Percentiles rank a stretch among this genome's conserved stretches.
Evolutionary conservation across 108 stramenopile species (phyloP).

Genomic region (Fragilariopsis cylindrus): DNA sequence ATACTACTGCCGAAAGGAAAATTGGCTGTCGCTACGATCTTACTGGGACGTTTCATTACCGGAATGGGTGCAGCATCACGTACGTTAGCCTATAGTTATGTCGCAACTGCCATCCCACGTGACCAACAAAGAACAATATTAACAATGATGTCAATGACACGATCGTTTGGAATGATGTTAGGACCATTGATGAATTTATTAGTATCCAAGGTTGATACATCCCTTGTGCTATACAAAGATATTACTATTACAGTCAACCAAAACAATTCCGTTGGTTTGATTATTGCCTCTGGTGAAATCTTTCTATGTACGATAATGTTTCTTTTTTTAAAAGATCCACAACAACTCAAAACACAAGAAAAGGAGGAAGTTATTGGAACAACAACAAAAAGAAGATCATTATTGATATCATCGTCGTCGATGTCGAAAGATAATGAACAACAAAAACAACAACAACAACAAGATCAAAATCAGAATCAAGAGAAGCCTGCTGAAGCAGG

Average conservation of each 20-base stretch:
- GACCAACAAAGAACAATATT: constrained; percentile 54
- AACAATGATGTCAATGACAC: constrained; percentile 50
- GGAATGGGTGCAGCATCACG: constrained; percentile 67
- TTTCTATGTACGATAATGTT: constrained; percentile 35
- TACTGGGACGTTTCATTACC: constrained; percentile 55
- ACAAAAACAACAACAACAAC: too few relatives aligned
- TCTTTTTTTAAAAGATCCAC: constrained; percentile 61
- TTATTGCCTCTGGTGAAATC: constrained; percentile 49
- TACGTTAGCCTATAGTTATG: constrained; percentile 68
- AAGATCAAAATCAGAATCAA: too few relatives aligned
- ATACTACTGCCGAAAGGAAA: constrained; percentile 5
- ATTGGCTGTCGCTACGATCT: constrained; percentile 44
- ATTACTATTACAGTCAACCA: constrained; percentile 24
- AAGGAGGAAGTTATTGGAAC: too few relatives aligned
- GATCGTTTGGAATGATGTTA: constrained; percentile 66
- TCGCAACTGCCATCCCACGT: constrained; percentile 55
- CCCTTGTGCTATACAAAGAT: background rate
- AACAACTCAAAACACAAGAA: background rate
- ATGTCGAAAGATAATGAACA: background rate
- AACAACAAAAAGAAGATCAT: constrained; percentile 10
- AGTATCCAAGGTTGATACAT: constrained; percentile 40
- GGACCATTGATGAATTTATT: constrained; percentile 64
- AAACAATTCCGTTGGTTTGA: constrained; percentile 65
- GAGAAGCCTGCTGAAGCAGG: too few relatives aligned
- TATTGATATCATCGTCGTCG: background rate